phyloP scores from a whole-genome alignment of 2,329 filamentous ascomycete species.

The Colletotrichum siamense region DNA sequence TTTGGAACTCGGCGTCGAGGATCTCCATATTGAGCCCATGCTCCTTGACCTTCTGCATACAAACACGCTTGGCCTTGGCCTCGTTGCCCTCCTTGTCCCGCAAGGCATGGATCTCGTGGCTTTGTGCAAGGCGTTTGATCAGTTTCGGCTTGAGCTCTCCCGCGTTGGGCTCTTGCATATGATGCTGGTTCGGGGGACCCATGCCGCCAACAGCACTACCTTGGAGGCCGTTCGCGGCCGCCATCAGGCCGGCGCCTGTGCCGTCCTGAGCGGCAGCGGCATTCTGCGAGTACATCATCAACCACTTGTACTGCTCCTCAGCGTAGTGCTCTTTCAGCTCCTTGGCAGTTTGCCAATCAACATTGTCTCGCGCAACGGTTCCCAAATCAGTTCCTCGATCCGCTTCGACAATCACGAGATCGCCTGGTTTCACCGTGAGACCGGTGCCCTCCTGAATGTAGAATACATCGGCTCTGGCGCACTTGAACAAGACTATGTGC shows the following conservation, averaged over 20 bases:
- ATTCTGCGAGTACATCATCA: constrained; percentile 97
- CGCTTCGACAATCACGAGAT: constrained; percentile 96
- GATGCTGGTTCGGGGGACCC: constrained; percentile 76
- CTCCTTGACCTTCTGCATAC: constrained; percentile 95
- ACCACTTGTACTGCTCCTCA: constrained; percentile 96
- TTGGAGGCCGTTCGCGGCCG: constrained; percentile 67
- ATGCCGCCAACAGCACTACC: constrained; percentile 79
- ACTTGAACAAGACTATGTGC: constrained; percentile 96
- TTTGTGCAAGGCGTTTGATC: constrained; percentile 92
- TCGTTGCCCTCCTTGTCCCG: constrained; percentile 97
- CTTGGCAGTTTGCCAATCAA: constrained; percentile 87
- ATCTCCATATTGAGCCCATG: constrained; percentile 98
- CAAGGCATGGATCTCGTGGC: constrained; percentile 86
- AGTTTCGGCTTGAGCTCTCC: constrained; percentile 92
- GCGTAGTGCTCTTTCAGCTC: constrained; percentile 89
- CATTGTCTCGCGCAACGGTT: constrained; percentile 86
- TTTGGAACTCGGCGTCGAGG: constrained; percentile 96
- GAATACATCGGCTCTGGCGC: constrained; percentile 92
- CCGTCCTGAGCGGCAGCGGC: constrained; percentile 68
- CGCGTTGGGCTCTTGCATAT: constrained; percentile 72
- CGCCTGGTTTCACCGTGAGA: constrained; percentile 85
- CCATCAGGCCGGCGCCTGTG: constrained; percentile 65
- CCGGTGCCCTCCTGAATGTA: constrained; percentile 97
- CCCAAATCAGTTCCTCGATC: constrained; percentile 96
- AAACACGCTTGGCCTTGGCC: constrained; percentile 95